Conservation (phyloP, 2,329 filamentous ascomycete genomes). For the Aspergillus pseudoterreus region DNA sequence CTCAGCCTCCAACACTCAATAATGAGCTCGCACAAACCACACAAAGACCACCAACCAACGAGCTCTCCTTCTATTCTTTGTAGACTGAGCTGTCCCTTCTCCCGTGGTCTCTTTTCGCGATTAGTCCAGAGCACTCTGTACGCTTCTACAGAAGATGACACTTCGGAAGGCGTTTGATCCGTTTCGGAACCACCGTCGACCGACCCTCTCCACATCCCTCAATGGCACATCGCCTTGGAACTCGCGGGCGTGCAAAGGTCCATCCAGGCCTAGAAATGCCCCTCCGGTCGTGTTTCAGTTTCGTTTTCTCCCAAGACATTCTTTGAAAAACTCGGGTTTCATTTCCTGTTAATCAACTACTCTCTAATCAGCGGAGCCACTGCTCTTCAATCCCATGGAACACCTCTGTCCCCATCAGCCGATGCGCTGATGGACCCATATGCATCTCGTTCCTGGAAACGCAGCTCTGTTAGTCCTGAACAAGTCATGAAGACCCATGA, state of each 20-base stretch:
- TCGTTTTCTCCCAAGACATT: not conserved
- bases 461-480: conserved; percentile 6
- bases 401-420: conserved; percentile 35
- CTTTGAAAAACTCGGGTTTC: not conserved
- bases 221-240: not conserved
- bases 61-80: no score
- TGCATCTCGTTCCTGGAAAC: conserved; percentile 39
- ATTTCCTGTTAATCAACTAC: not conserved
- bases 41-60: not conserved
- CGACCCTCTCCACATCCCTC: not conserved
- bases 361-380: conserved; percentile 21
- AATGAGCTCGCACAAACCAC: not conserved
- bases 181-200: not conserved
- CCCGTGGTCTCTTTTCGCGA: no score
- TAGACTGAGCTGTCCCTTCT: no score
- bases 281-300: not conserved
- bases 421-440: conserved; percentile 35
- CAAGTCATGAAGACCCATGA: conserved; percentile 3
- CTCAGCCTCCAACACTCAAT: not conserved
- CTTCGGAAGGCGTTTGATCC: not conserved
- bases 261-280: not conserved
- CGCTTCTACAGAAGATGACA: not conserved
- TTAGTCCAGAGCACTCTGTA: no score
- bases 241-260: not conserved
- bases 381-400: conserved; percentile 34